Evolutionary conservation across 2,329 filamentous ascomycete genomes (phyloP).

Genomic region (Colletotrichum sp.): DNA sequence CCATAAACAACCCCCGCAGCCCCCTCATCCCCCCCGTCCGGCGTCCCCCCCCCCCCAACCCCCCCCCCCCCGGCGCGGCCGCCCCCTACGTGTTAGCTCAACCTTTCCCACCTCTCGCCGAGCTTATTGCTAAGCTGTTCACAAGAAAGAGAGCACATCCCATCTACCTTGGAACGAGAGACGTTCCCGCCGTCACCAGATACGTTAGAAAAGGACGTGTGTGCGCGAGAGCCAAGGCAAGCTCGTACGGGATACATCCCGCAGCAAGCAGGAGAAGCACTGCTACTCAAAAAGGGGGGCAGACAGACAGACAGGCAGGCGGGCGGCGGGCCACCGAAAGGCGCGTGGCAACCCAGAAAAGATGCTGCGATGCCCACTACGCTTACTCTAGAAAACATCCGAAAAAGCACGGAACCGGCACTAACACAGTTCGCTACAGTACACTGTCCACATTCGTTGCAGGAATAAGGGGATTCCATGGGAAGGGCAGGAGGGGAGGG

Average conservation of each 20-base stretch:
- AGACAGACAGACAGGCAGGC: background rate
- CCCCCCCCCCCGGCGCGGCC: too few relatives aligned
- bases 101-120: background rate
- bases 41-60: too few relatives aligned
- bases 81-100: background rate
- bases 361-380: background rate
- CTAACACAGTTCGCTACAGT: background rate
- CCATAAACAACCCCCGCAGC: too few relatives aligned
- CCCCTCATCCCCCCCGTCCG: too few relatives aligned
- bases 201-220: background rate
- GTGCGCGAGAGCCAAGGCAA: background rate
- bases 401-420: background rate
- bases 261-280: background rate
- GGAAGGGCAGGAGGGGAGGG: background rate
- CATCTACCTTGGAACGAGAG: background rate
- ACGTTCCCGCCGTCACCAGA: background rate
- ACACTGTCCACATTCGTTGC: constrained; percentile 2
- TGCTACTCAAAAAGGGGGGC: background rate
- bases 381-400: background rate
- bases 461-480: background rate
- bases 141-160: background rate
- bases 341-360: background rate
- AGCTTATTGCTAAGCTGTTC: background rate
- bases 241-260: background rate
- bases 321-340: background rate